Base-by-base conservation (phyloP, 2,329 filamentous ascomycete species). In the Daldinia sp. region DNA sequence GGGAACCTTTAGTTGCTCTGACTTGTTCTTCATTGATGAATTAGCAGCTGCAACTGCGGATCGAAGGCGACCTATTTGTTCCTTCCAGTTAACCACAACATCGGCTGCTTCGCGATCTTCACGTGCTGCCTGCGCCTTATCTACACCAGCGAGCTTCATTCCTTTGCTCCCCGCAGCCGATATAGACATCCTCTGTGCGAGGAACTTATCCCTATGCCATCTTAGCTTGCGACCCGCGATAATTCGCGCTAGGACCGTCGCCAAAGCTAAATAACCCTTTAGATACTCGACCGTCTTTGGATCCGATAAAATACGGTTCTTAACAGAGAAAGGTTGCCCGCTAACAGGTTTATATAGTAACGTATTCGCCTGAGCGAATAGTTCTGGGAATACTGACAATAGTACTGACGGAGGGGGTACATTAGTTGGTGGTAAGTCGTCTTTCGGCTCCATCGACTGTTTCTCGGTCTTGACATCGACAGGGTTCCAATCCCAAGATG, bases 81-180 rank as follows among this genome's bases (percentile, higher is more conserved):
- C 85, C 72, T 87, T 89, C 93, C 93, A 97, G 11, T 85, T 82
- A 11, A 85, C 82, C 1, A 93, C 82, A 3, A 93, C 87, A 73
- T 97, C 94, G 6, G 90, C 86, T 0, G 88, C 90, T 77, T 97
- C 93, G 68, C 93, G 86, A 67, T 96, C 91, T 78, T 97, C 94
- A 60, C 92, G 90, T 21, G 86, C 83, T n/a, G 86, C 83, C 76
- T 97, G 93, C 3, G 88, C 85, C 77, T 91, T 94, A 77, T 97
- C 94, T 37, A 98, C 82, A 10, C 92, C 90, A 0, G 90, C 87
- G 17, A 98, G 85, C 77, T 97, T 98, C 94, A 98, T 97, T 3
- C 94, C 89, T 70, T 91, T 92, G 54, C 88, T 86, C 2, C 88
- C 89, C 2, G 89, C 85, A 13, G 88, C 87, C 0, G 92, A 92